These are phyloP conservation scores for Gymnopilus dilepis DNA, from an alignment of 768 basidiomycete species.

Conservation along the genomic window DNA sequence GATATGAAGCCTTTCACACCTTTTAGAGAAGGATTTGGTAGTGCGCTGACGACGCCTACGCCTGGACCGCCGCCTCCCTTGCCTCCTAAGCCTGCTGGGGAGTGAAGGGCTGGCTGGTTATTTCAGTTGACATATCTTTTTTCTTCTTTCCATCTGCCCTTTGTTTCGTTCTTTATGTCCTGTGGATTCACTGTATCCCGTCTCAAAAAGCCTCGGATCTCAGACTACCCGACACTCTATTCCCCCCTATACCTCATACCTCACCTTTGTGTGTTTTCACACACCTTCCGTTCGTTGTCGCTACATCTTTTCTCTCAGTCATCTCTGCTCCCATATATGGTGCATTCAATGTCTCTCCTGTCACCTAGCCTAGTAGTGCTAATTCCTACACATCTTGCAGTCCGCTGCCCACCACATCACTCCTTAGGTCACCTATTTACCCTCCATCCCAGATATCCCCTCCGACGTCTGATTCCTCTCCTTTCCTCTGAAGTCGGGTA, in stretches of 20 bases:
- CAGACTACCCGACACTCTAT: neutral
- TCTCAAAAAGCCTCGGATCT: neutral
- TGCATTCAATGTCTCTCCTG: neutral
- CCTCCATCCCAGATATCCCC: neutral
- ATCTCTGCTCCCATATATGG: neutral
- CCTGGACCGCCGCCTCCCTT: constrained; percentile 41
- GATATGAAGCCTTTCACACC: constrained; percentile 55
- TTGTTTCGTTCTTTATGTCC: neutral
- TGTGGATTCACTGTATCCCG: neutral
- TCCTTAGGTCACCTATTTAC: neutral
- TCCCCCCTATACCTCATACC: neutral
- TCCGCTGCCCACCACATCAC: no score
- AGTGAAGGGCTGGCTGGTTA: neutral
- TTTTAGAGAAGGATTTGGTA: constrained; percentile 45
- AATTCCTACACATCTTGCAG: neutral
- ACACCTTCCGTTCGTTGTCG: neutral
- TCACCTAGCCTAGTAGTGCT: neutral
- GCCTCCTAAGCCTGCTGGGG: constrained; percentile 31
- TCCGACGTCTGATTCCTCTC: neutral
- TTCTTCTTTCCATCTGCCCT: neutral
- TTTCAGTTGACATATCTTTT: neutral
- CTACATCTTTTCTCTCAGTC: neutral
- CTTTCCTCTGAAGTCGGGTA: neutral
- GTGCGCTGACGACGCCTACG: constrained; percentile 24
- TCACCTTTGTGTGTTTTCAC: neutral